phyloP scores from a whole-genome alignment of 2,329 filamentous ascomycete species.

The Pyricularia pennisetigena region DNA sequence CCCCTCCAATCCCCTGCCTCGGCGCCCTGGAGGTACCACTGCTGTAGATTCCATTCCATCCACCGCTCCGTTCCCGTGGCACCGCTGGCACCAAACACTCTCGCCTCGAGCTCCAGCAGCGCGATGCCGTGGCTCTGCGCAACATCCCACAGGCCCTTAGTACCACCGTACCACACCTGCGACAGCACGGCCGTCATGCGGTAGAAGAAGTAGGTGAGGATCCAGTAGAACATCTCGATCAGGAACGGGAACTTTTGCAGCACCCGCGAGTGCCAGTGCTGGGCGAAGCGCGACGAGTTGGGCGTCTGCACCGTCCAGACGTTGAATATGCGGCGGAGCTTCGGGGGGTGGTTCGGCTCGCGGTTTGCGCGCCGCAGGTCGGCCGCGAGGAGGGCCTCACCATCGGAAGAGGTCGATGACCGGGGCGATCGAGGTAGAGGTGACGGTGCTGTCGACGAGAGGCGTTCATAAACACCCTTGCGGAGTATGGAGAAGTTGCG shows the following conservation, averaged over 20 bases:
- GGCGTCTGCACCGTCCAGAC: slow-evolving; percentile 30
- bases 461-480: slow-evolving; percentile 6
- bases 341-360: slow-evolving; percentile 12
- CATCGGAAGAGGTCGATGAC: slow-evolving; percentile 10
- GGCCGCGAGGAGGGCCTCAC: slow-evolving; percentile 11
- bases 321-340: slow-evolving; percentile 19
- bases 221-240: slow-evolving; percentile 68
- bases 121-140: slow-evolving; percentile 32
- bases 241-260: slow-evolving; percentile 57
- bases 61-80: slow-evolving; percentile 22
- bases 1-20: slow-evolving; percentile 22
- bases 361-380: slow-evolving; percentile 6
- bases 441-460: slow-evolving; percentile 6
- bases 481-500: slow-evolving; percentile 23
- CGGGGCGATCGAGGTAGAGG: slow-evolving; percentile 9
- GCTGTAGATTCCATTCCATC: slow-evolving; percentile 32
- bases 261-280: slow-evolving; percentile 47
- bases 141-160: slow-evolving; percentile 31
- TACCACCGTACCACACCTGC: slow-evolving; percentile 38
- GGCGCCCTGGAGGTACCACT: slow-evolving; percentile 31
- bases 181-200: slow-evolving; percentile 44
- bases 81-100: slow-evolving; percentile 14
- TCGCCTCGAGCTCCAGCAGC: slow-evolving; percentile 29
- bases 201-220: slow-evolving; percentile 56
- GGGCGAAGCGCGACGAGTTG: slow-evolving; percentile 47